A percentile compares a stretch with the other conserved stretches of the same genome.
These are phyloP conservation scores for Brassica napus DNA, from an alignment of 345 rosid species.

Conservation along the genomic window DNA sequence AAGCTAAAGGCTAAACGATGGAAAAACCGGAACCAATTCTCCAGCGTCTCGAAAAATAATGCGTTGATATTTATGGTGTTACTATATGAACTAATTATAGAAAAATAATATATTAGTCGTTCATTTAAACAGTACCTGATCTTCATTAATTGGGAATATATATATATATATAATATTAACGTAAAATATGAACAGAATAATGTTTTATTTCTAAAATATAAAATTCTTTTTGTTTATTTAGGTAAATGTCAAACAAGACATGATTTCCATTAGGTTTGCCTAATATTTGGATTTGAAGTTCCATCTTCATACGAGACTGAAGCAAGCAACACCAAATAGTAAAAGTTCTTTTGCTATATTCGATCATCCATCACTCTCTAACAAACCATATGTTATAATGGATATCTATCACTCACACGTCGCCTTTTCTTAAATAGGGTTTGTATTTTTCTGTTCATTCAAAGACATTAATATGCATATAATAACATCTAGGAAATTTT, in stretches of 20 bases:
- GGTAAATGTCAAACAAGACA: conserved; percentile 35
- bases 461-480: conserved; percentile 12
- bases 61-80: neutral
- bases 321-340: conserved; percentile 16
- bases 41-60: too few relatives aligned
- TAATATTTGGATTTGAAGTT: conserved; percentile 21
- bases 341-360: conserved; percentile 3
- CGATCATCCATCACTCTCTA: conserved; percentile 34
- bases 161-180: neutral
- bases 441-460: conserved; percentile 17
- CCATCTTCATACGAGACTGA: conserved; percentile 18
- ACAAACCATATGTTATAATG: conserved; percentile 22
- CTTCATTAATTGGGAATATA: neutral
- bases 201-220: neutral
- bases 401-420: conserved; percentile 14
- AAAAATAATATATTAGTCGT: neutral
- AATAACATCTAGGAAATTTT: conserved; percentile 1
- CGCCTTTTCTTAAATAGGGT: neutral
- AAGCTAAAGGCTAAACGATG: neutral
- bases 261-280: conserved; percentile 36
- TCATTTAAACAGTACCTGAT: neutral
- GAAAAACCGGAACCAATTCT: neutral
- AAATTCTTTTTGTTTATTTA: neutral
- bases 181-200: neutral
- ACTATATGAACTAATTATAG: neutral